Base-by-base conservation (phyloP, 305 asterid species). In the Fraxinus floribunda region DNA sequence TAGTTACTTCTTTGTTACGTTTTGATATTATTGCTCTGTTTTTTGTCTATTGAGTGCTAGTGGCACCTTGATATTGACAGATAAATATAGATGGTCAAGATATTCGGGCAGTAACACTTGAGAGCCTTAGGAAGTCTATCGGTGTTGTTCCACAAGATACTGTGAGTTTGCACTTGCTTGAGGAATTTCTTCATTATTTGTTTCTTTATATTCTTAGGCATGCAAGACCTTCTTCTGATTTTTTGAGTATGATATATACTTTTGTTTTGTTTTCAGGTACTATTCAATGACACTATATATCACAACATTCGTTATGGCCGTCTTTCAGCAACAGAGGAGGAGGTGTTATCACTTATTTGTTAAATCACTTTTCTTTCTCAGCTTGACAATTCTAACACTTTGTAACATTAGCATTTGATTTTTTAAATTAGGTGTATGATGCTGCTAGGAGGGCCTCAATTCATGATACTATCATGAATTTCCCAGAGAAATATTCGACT, bases 111-210 rank as follows among this genome's bases (percentile, higher is more conserved):
- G 95, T 96, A 70, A 94, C 98, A 9, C 94, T 96, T 77, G 92
- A 94, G 86, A 94, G 98, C 89, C 99, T 96, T 79, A 92, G 99
- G 85, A 93, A 93, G 86, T 91, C 95, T 82, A 89, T 96, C 80
- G 98, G 97, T 26, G 96, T 96, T 81, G 99, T 96, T 91, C 99
- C 99, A 76, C 99, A 96, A 81, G 99, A 96, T 87, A 96, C 99
- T 75, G 99, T 96, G 88, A 96, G 98, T 89, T 70, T 49, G 75
- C 83, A 49, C 22, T 78, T 44, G 57, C 32, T 26, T 62, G 79
- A 60, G 20, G 26, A 60, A 60, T 75, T 72, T 16, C 35, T 85
- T 71, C 36, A 78, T 15, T 13, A 30, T 52, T 49, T 83, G 39
- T 66, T 82, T 52, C 39, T 77, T 39, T 16, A 30, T 39, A 62